phyloP scores from a whole-genome alignment of 108 stramenopile species.

The Cyclotella choctawhatcheeana region DNA sequence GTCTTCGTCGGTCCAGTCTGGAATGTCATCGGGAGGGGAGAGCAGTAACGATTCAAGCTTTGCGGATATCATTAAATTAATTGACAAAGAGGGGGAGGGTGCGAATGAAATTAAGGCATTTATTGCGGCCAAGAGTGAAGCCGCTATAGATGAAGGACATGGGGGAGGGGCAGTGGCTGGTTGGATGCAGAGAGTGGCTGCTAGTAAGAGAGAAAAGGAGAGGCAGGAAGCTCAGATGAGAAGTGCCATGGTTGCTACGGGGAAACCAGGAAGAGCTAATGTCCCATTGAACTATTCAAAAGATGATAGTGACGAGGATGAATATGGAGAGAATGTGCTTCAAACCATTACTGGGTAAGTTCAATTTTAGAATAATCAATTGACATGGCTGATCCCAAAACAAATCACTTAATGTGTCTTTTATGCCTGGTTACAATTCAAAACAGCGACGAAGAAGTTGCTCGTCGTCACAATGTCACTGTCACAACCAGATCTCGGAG shows the following conservation, averaged over 20 bases:
- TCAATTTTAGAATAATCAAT: not conserved
- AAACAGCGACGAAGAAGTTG: constrained; percentile 26
- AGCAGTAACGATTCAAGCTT: constrained; percentile 43
- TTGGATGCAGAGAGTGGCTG: constrained; percentile 47
- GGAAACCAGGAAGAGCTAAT: not conserved
- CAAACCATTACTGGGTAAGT: constrained; percentile 44
- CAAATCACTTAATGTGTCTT: too few relatives aligned
- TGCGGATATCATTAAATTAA: constrained; percentile 48
- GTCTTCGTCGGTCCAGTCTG: constrained; percentile 41
- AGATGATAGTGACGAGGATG: constrained; percentile 38
- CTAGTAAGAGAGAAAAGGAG: constrained; percentile 21
- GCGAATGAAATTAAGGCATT: constrained; percentile 39
- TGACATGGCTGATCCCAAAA: too few relatives aligned
- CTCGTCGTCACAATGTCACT: constrained; percentile 15
- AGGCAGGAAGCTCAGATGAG: constrained; percentile 19
- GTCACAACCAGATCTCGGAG: constrained; percentile 21
- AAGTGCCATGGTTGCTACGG: constrained; percentile 11
- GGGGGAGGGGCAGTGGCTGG: constrained; percentile 33
- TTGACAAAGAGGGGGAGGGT: constrained; percentile 43
- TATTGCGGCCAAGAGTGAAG: constrained; percentile 24
- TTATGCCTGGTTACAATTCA: not conserved
- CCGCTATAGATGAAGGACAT: constrained; percentile 10
- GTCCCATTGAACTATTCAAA: constrained; percentile 31
- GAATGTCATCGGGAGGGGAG: constrained; percentile 30
- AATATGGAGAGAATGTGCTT: constrained; percentile 28